Conservation (phyloP, 2,329 filamentous ascomycete genomes). For the Alternaria gaisen region DNA sequence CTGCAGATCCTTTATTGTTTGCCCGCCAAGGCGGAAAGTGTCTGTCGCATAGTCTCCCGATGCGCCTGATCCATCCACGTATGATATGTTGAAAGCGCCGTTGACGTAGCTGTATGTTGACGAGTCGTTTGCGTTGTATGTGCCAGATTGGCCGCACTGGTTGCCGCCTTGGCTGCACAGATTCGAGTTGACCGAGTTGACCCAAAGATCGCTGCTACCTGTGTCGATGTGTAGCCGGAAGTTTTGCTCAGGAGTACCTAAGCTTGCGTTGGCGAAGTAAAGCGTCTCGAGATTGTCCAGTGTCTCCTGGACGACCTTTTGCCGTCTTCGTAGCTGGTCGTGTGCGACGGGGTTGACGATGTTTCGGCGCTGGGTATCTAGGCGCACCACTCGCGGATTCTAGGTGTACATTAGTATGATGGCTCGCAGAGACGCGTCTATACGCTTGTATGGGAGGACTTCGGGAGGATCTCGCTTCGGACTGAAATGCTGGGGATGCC, state of each 20-base stretch:
- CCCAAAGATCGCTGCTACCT: slow-evolving; percentile 70
- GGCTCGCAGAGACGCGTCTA: background rate
- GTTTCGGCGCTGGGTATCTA: slow-evolving; percentile 61
- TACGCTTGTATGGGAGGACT: background rate
- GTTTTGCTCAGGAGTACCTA: slow-evolving; percentile 66
- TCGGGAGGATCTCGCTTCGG: slow-evolving; percentile 29
- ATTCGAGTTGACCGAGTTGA: slow-evolving; percentile 69
- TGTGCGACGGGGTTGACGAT: slow-evolving; percentile 57
- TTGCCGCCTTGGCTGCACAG: slow-evolving; percentile 63
- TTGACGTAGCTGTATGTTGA: slow-evolving; percentile 79
- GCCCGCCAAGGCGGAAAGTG: slow-evolving; percentile 67
- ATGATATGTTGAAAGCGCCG: slow-evolving; percentile 84
- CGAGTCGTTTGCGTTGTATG: slow-evolving; percentile 74
- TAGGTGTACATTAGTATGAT: slow-evolving; percentile 26
- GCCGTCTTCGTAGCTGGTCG: slow-evolving; percentile 56
- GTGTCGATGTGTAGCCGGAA: slow-evolving; percentile 69
- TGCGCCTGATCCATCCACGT: slow-evolving; percentile 82
- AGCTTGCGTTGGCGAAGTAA: slow-evolving; percentile 65
- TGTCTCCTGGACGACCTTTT: slow-evolving; percentile 55
- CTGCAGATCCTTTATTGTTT: slow-evolving; percentile 66
- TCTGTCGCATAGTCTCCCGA: slow-evolving; percentile 83
- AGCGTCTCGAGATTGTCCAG: slow-evolving; percentile 68
- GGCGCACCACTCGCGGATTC: slow-evolving; percentile 58
- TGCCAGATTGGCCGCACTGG: slow-evolving; percentile 69
- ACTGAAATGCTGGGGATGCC: slow-evolving; percentile 25